phyloP scores from a whole-genome alignment of 169 alveolate genomes.

The Eimeria sp. region DNA sequence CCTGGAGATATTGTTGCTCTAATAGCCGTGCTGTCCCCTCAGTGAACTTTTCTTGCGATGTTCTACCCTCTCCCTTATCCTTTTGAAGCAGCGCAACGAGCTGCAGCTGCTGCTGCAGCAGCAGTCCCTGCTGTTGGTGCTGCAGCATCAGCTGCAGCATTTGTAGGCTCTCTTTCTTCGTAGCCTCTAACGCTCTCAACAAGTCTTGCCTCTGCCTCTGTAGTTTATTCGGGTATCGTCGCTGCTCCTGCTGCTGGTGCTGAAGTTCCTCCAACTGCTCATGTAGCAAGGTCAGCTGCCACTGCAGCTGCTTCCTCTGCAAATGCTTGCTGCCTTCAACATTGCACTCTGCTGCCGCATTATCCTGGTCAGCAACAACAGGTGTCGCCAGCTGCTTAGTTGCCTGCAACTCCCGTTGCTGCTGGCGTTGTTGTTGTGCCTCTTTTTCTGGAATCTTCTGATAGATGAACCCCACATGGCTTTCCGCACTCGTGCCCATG shows the following conservation, averaged over 20 bases:
- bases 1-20: constrained; percentile 36
- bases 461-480: constrained; percentile 77
- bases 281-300: constrained; percentile 12
- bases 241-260: constrained; percentile 15
- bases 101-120: constrained; percentile 58
- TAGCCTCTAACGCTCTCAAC: neutral
- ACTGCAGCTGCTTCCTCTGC: constrained; percentile 23
- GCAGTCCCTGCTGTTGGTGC: constrained; percentile 54
- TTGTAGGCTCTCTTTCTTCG: constrained; percentile 4
- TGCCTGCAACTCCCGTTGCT: neutral
- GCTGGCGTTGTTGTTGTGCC: neutral
- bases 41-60: neutral
- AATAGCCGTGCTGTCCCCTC: constrained; percentile 9
- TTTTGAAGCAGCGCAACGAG: constrained; percentile 56
- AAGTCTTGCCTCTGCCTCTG: constrained; percentile 23
- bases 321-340: neutral
- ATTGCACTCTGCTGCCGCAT: neutral
- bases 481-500: constrained; percentile 76
- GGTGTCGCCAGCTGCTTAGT: neutral
- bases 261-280: neutral
- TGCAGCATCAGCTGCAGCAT: constrained; percentile 6
- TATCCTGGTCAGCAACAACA: constrained; percentile 9
- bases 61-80: constrained; percentile 8
- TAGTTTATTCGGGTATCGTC: neutral
- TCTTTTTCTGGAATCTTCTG: constrained; percentile 12